Base-by-base conservation (phyloP, 345 rosid genomes). In the Rhodamnia argentea region DNA sequence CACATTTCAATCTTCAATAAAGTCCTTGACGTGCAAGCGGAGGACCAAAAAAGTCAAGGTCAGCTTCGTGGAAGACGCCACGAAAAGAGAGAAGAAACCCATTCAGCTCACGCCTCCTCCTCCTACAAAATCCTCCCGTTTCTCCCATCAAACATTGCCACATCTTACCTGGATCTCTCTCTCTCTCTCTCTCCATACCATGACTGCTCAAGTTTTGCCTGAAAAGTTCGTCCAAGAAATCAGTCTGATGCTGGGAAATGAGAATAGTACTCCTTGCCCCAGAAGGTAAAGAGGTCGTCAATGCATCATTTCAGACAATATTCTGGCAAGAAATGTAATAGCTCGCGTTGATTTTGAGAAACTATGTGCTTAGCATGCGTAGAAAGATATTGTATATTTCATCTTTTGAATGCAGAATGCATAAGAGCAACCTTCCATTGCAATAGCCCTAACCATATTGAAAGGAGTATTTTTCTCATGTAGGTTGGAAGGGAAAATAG, bases 401-500 rank as follows among this genome's bases (percentile, higher is more conserved):
- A 32, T 32, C 4, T 32, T 70, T 32, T 70, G 47, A 32, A 70
- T 70, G 44, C 78, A 70, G 44, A 70, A 18, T 16, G 78, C 78
- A 64, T 32, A 32, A 18, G 3, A 70, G 44, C 78, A 16, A 32
- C 13, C 37, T 70, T 32, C 78, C 22, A 18, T 18, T 32, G 78
- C 47, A 16, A 18, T 70, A 32, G 24, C 32, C 47, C 23, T 47
- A 70, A 16, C 44, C 78, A 10, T 70, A 32, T 32, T 70, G 78
- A 70, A 37, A 4, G 44, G 24, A 32, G 24, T 18, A 70, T 47
- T 70, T 70, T 70, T 70, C 78, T 70, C 22, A 70, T 70, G 47
- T 83, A 96, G 99, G 88, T 83, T 96, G 93, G 98, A 95, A 52
- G 99, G 98, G 3, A 96, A 92, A 88, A 88, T 96, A 44, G 95